A percentile compares a stretch with the other conserved stretches of the same genome.
phyloP scores from a whole-genome alignment of 805 yeast species.

The Yarrowia yakushimensis region DNA sequence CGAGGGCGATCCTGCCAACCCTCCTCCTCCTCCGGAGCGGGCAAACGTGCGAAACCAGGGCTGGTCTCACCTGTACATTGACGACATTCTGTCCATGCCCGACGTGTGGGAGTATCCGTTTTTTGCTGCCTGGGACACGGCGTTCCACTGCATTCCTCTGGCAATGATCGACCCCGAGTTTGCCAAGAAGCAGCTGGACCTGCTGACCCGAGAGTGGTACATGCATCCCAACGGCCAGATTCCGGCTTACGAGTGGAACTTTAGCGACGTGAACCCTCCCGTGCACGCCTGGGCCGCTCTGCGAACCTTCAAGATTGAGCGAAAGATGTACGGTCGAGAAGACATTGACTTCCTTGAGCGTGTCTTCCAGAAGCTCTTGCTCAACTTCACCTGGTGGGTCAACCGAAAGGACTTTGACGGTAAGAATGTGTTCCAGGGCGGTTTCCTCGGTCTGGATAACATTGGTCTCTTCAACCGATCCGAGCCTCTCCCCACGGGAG shows the following conservation, averaged over 20 bases:
- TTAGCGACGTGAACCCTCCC: slow-evolving; percentile 93
- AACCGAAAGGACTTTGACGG: slow-evolving; percentile 85
- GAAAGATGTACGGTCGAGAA: slow-evolving; percentile 76
- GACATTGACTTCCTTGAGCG: slow-evolving; percentile 82
- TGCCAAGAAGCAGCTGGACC: slow-evolving; percentile 82
- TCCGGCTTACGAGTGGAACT: slow-evolving; percentile 97
- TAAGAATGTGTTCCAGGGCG: slow-evolving; percentile 89
- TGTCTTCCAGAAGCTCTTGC: slow-evolving; percentile 84
- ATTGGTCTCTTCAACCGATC: slow-evolving; percentile 90
- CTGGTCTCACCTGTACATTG: slow-evolving; percentile 86
- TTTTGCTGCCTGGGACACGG: slow-evolving; percentile 96
- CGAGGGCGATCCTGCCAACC: slow-evolving; percentile 74
- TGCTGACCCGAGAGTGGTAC: slow-evolving; percentile 90
- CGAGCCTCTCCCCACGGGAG: slow-evolving; percentile 91
- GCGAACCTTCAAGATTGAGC: slow-evolving; percentile 80
- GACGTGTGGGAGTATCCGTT: slow-evolving; percentile 97
- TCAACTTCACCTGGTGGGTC: slow-evolving; percentile 97
- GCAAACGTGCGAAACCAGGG: slow-evolving; percentile 84
- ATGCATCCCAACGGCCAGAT: slow-evolving; percentile 98
- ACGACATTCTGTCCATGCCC: slow-evolving; percentile 83
- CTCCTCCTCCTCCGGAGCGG: slow-evolving; percentile 69
- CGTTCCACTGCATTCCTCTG: slow-evolving; percentile 88
- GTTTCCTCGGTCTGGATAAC: slow-evolving; percentile 87
- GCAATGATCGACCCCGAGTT: slow-evolving; percentile 92
- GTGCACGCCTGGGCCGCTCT: slow-evolving; percentile 96